A percentile compares a stretch with the other conserved stretches of the same genome.
phyloP scores from a whole-genome alignment of 331 rosid genomes.

The Quercus lobata region DNA sequence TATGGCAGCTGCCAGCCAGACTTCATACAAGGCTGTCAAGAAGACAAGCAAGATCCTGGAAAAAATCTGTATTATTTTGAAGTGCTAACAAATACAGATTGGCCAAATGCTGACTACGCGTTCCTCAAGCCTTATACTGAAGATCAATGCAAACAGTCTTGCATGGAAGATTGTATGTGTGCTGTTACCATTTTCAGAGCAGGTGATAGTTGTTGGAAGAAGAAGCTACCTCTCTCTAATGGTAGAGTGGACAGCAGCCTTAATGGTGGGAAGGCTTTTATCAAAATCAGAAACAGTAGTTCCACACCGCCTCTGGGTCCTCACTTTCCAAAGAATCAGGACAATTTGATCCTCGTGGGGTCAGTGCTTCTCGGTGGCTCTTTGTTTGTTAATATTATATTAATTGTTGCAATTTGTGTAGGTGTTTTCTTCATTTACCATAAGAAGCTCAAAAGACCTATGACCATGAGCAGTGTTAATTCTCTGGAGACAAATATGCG shows the following conservation, averaged over 20 bases:
- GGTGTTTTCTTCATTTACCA: conserved; percentile 7
- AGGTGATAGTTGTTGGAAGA: neutral
- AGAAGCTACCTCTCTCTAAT: neutral
- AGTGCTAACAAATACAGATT: conserved; percentile 22
- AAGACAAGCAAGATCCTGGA: conserved; percentile 20
- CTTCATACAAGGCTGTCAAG: conserved; percentile 42
- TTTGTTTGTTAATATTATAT: conserved; percentile 18
- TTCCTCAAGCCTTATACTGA: neutral
- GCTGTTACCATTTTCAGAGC: neutral
- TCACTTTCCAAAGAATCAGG: neutral
- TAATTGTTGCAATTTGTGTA: conserved; percentile 13
- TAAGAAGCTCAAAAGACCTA: conserved; percentile 6
- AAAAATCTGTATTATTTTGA: conserved; percentile 21
- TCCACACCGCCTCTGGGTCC: neutral
- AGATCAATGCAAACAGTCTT: conserved; percentile 26
- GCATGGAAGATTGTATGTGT: conserved; percentile 19
- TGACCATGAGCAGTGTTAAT: neutral
- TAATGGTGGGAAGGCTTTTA: neutral
- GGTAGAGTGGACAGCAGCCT: rapidly evolving
- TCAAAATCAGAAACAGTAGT: neutral
- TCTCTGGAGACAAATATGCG: conserved; percentile 26
- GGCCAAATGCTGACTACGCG: conserved; percentile 31
- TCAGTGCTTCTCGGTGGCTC: conserved; percentile 36
- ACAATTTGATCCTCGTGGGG: conserved; percentile 4
- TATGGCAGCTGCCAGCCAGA: conserved; percentile 38